A percentile compares a stretch with the other conserved stretches of the same genome.
Evolutionary conservation across 371 early-diverging fungal genomes (phyloP).

Genomic region (Actinomortierella wolfii): DNA sequence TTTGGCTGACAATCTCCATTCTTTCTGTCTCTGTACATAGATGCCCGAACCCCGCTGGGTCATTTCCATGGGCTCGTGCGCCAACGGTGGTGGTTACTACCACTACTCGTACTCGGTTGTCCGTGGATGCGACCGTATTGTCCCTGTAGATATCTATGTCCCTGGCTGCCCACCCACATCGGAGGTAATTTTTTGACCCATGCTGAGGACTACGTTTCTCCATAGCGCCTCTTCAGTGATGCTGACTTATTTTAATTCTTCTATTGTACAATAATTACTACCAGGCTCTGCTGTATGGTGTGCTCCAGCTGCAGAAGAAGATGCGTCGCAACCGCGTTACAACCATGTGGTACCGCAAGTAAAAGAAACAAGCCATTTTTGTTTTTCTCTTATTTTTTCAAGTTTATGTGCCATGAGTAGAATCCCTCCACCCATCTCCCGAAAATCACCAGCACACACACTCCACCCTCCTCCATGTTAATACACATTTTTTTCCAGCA

Average conservation of each 20-base stretch:
- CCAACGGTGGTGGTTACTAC: slow-evolving; percentile 99
- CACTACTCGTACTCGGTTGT: slow-evolving; percentile 98
- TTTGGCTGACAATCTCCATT: too few relatives aligned
- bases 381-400: too few relatives aligned
- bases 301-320: slow-evolving; percentile 97
- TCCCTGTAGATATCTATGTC: slow-evolving; percentile 96
- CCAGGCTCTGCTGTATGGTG: slow-evolving; percentile 91
- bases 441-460: too few relatives aligned
- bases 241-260: too few relatives aligned
- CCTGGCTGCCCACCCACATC: slow-evolving; percentile 99
- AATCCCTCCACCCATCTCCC: too few relatives aligned
- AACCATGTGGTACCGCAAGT: slow-evolving; percentile 54
- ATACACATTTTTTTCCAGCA: too few relatives aligned
- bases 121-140: slow-evolving; percentile 95
- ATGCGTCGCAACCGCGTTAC: slow-evolving; percentile 71
- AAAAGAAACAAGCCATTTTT: slow-evolving; percentile 13
- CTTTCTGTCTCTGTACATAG: slow-evolving; percentile 38
- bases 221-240: neutral
- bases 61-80: slow-evolving; percentile 98
- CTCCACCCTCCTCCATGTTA: too few relatives aligned
- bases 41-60: slow-evolving; percentile 99
- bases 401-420: too few relatives aligned
- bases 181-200: slow-evolving; percentile 50
- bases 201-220: neutral
- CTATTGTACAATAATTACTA: too few relatives aligned